These are phyloP conservation scores for Penicillium mononematosum DNA, from an alignment of 495 filamentous ascomycete species.

Conservation along the genomic window DNA sequence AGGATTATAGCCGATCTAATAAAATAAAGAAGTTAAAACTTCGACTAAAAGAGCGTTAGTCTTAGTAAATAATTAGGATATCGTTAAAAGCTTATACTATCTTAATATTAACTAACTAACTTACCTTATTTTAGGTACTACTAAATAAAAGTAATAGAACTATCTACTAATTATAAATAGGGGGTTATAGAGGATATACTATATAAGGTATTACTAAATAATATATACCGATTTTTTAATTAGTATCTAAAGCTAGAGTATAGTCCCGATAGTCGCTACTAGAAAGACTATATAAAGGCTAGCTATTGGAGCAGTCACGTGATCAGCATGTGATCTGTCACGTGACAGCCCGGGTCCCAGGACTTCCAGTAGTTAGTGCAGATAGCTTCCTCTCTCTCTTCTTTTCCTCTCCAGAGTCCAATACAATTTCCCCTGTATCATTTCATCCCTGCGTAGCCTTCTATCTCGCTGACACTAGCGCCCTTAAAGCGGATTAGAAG, in stretches of 20 bases:
- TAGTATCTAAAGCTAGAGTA: constrained; percentile 20
- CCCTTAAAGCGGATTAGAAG: constrained; percentile 21
- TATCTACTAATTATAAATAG: constrained; percentile 9
- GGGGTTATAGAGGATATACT: constrained; percentile 5
- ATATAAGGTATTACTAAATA: constrained; percentile 10
- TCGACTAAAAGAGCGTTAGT: constrained; percentile 17
- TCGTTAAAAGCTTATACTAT: constrained; percentile 4
- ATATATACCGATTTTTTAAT: constrained; percentile 23
- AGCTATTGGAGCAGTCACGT: too few relatives aligned
- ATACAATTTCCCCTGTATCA: too few relatives aligned
- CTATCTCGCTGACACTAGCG: too few relatives aligned
- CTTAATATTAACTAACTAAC: constrained; percentile 7
- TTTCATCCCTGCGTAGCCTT: too few relatives aligned
- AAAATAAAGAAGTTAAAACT: constrained; percentile 18
- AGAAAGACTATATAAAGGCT: constrained; percentile 20
- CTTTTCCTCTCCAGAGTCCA: too few relatives aligned
- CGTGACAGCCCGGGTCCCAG: too few relatives aligned
- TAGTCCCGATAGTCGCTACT: constrained; percentile 8
- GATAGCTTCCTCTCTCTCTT: too few relatives aligned
- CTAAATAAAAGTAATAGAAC: constrained; percentile 11
- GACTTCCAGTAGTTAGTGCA: too few relatives aligned
- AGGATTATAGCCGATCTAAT: constrained; percentile 17
- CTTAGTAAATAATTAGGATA: constrained; percentile 12
- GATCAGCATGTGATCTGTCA: too few relatives aligned
- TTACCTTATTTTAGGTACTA: constrained; percentile 9